Base-by-base conservation (phyloP, 768 basidiomycete species). In the Hericium rajendrae region DNA sequence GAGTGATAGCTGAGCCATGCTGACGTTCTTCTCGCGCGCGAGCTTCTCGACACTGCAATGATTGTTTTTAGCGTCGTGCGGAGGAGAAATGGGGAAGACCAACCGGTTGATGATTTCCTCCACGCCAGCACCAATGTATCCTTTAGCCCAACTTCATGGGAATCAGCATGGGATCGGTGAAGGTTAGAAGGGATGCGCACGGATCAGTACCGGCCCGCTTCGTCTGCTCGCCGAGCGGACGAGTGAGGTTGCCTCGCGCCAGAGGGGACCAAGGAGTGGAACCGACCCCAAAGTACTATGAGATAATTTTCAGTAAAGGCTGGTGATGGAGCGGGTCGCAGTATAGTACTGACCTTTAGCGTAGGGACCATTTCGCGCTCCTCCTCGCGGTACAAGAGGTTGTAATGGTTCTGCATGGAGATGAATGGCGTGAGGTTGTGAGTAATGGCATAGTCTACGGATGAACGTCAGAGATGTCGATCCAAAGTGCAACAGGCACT, bases 341-440 rank as follows among this genome's bases (percentile, higher is more conserved):
- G 43, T n/a, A 46, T n/a, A 22, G 43, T 12, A 50, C 48, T 16
- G 4, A 58, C 57, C 52, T 63, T 61, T 13, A 63, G 55, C 3
- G 50, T 52, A 0, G 73, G 72, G 52, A 72, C 71, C 66, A 67
- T 65, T 51, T 65, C 65, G 22, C 67, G 62, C 56, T 67, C 72
- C 59, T 74, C 73, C 61, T 74, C 73, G 51, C 73, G 64, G 59
- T 74, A 74, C 28, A 70, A 57, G 6, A 70, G 68, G 43, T 61
- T 67, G 57, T 73, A 71, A 55, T 68, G 67, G 58, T 74, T 74
- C 63, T 74, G 73, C 72, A 74, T 73, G 12, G 69, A 68, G 63
- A 74, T 72, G 65, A 74, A 74, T 12, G 61, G 62, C 13, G 62
- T 62, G 18, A 64, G 50, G 15, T 62, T 59, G 57, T 73, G 69